A percentile compares a stretch with the other conserved stretches of the same genome.
These are phyloP conservation scores for Podaxis sp. DNA, from an alignment of 768 basidiomycete genomes.

Conservation along the genomic window DNA sequence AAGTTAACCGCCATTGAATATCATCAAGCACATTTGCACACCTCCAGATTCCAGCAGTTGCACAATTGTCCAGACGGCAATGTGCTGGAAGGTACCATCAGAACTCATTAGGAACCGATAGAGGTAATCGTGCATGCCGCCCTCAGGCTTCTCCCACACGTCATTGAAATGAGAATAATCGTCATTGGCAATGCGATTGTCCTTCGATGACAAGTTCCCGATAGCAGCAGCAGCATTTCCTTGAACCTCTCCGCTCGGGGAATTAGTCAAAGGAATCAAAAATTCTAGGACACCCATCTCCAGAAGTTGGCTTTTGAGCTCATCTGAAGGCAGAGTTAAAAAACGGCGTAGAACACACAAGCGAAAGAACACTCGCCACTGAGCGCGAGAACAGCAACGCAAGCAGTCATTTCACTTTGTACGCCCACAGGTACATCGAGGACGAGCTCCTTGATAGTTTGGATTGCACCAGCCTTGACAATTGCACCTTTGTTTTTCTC, in stretches of 20 bases:
- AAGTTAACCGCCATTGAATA: not conserved
- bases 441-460: constrained; percentile 95
- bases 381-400: constrained; percentile 91
- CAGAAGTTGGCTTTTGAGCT: constrained; percentile 91
- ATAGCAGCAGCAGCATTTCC: constrained; percentile 98
- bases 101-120: constrained; percentile 89
- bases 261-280: constrained; percentile 93
- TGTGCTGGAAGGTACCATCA: constrained; percentile 98
- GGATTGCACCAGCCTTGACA: constrained; percentile 95
- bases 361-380: constrained; percentile 61
- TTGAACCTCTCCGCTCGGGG: constrained; percentile 95
- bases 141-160: constrained; percentile 97
- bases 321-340: constrained; percentile 50
- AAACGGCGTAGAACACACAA: not conserved
- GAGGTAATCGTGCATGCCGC: constrained; percentile 93
- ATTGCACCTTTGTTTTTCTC: constrained; percentile 99
- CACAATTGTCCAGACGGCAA: constrained; percentile 99
- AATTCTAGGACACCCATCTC: constrained; percentile 99
- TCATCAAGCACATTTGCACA: constrained; percentile 23
- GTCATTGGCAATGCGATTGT: constrained; percentile 45
- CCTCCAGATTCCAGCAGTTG: constrained; percentile 96
- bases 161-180: constrained; percentile 98
- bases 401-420: constrained; percentile 99
- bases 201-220: constrained; percentile 96
- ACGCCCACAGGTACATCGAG: constrained; percentile 93